Percentiles rank a stretch among this genome's conserved stretches.
phyloP scores from a whole-genome alignment of 73 alveolate species.

The Symbiodinium pilosum region DNA sequence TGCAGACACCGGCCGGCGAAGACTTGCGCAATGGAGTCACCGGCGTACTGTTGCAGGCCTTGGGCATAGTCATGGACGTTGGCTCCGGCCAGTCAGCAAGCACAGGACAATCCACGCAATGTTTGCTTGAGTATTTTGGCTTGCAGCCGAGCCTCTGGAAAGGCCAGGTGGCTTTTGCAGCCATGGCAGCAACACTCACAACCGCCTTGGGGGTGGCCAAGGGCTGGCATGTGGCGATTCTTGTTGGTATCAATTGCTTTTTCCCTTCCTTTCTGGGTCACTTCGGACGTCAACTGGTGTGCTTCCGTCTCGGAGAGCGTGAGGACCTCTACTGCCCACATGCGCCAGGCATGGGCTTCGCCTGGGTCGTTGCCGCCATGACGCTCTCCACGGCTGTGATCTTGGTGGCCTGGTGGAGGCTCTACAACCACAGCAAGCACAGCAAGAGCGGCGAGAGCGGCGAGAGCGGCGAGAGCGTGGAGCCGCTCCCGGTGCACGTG shows the following conservation, averaged over 20 bases:
- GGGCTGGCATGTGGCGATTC: background rate
- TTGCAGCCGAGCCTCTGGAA: background rate
- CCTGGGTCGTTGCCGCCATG: background rate
- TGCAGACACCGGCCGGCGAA: background rate
- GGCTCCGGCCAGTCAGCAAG: background rate
- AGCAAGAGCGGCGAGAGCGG: no score
- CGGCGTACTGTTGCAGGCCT: background rate
- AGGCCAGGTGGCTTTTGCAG: conserved; percentile 1
- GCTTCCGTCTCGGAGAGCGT: background rate
- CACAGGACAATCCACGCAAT: background rate
- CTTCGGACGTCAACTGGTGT: background rate
- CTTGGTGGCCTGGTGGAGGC: background rate
- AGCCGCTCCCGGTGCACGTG: background rate
- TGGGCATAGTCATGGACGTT: background rate
- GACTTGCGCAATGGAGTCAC: background rate
- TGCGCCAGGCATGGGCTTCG: background rate
- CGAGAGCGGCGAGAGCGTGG: background rate
- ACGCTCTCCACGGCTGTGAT: background rate
- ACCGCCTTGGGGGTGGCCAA: background rate
- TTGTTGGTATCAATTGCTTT: background rate
- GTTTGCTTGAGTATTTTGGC: background rate
- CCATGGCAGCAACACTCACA: background rate
- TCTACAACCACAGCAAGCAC: no score
- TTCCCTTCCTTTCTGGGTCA: background rate
- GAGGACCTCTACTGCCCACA: background rate